A percentile compares a stretch with the other conserved stretches of the same genome.
Conservation (phyloP, 2,329 filamentous ascomycete species). For the Cytospora leucostoma region DNA sequence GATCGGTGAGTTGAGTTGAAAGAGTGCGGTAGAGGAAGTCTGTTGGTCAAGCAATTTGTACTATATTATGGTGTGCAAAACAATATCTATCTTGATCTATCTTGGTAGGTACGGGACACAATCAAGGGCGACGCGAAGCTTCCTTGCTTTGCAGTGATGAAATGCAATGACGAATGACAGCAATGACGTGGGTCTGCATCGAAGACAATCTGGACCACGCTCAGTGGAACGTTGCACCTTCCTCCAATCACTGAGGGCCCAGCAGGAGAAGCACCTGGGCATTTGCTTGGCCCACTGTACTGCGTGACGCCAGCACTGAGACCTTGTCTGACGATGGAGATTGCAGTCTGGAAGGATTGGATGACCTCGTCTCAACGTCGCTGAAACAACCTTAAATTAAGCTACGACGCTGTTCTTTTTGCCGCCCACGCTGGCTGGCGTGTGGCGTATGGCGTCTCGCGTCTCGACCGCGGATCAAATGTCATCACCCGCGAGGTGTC, state of each 20-base stretch:
- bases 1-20: neutral
- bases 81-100: neutral
- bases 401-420: neutral
- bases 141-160: neutral
- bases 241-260: constrained; percentile 4
- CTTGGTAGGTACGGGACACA: neutral
- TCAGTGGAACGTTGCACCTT: neutral
- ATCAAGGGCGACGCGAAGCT: neutral
- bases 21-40: neutral
- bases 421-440: neutral
- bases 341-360: constrained; percentile 18
- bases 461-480: neutral
- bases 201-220: neutral
- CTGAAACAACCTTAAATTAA: neutral
- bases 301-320: constrained; percentile 5
- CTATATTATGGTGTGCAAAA: neutral
- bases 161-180: constrained; percentile 6
- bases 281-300: constrained; percentile 3
- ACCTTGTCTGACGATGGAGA: constrained; percentile 10
- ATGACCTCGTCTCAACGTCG: neutral
- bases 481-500: neutral
- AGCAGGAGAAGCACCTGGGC: neutral
- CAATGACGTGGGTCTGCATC: constrained; percentile 16
- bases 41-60: neutral
- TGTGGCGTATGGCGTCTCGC: constrained; percentile 1